These are phyloP conservation scores for Angomonas deanei DNA, from an alignment of 208 protist genomes.

Conservation along the genomic window DNA sequence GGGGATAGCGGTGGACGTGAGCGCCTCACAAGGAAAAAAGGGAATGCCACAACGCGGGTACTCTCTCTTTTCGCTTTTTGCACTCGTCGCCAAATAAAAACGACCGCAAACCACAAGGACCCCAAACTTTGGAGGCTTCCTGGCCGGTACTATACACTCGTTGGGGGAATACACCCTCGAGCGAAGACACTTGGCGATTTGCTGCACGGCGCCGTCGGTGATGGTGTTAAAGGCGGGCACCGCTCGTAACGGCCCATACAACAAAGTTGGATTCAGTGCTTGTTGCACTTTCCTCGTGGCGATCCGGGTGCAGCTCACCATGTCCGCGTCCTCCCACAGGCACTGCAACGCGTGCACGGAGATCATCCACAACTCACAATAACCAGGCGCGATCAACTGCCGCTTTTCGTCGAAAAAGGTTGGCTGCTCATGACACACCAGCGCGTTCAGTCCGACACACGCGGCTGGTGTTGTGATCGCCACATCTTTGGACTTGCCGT, in stretches of 20 bases:
- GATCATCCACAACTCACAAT: conserved; percentile 62
- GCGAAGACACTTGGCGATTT: conserved; percentile 24
- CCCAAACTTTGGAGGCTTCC: conserved; percentile 1
- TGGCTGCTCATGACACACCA: conserved; percentile 33
- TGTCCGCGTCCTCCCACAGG: conserved; percentile 22
- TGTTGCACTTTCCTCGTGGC: conserved; percentile 17
- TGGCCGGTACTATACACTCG: conserved; percentile 3
- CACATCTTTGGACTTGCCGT: not conserved
- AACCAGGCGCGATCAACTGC: conserved; percentile 19
- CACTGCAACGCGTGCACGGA: conserved; percentile 14
- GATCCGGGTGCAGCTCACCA: conserved; percentile 19
- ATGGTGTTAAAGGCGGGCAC: conserved; percentile 32
- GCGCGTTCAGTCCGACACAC: conserved; percentile 41
- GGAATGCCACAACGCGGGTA: conserved; percentile 14
- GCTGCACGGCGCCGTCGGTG: conserved; percentile 18
- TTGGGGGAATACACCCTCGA: conserved; percentile 32
- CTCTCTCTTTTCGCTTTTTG: not conserved
- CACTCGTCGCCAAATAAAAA: not conserved
- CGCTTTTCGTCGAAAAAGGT: conserved; percentile 20
- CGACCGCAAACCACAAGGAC: conserved; percentile 3
- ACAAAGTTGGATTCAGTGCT: conserved; percentile 2
- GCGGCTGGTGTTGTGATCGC: not conserved
- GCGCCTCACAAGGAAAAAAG: conserved; percentile 24
- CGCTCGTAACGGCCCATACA: conserved; percentile 20
- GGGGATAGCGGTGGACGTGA: conserved; percentile 8